Evolutionary conservation across 768 basidiomycete genomes (phyloP).

Genomic region (Chalciporus piperatus): DNA sequence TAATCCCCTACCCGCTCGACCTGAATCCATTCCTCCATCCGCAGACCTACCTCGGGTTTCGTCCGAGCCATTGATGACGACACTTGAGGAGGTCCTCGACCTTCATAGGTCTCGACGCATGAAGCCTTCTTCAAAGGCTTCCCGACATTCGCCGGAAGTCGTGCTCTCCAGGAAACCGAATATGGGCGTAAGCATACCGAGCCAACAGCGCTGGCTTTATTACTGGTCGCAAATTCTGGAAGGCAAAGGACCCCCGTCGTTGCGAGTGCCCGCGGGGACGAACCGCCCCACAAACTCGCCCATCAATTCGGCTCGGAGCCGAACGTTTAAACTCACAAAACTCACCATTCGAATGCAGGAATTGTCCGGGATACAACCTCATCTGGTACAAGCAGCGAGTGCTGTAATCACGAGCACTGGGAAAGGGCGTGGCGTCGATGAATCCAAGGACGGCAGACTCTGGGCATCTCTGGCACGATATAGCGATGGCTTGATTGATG

Average conservation of each 20-base stretch:
- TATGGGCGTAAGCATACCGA: slow-evolving; percentile 78
- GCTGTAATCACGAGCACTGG: slow-evolving; percentile 46
- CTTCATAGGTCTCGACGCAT: slow-evolving; percentile 71
- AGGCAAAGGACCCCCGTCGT: slow-evolving; percentile 48
- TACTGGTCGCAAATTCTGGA: slow-evolving; percentile 74
- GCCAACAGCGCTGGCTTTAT: slow-evolving; percentile 73
- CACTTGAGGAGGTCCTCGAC: slow-evolving; percentile 55
- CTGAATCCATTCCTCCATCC: slow-evolving; percentile 1
- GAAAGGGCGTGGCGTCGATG: slow-evolving; percentile 31
- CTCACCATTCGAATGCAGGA: slow-evolving; percentile 62
- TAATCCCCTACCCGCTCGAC: neutral
- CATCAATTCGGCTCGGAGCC: slow-evolving; percentile 13
- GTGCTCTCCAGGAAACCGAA: slow-evolving; percentile 30
- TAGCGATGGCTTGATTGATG: slow-evolving; percentile 63
- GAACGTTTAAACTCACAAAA: slow-evolving; percentile 54
- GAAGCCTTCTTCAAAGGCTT: slow-evolving; percentile 36
- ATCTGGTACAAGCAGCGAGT: slow-evolving; percentile 57
- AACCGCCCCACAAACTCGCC: neutral
- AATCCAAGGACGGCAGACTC: slow-evolving; percentile 39
- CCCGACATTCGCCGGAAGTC: slow-evolving; percentile 11
- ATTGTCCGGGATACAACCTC: slow-evolving; percentile 46
- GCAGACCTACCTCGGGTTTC: slow-evolving; percentile 10
- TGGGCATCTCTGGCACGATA: slow-evolving; percentile 84
- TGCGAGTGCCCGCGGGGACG: slow-evolving; percentile 37
- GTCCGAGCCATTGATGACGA: slow-evolving; percentile 26